Base-by-base conservation (phyloP, 2,329 filamentous ascomycete species). In the Penicillium sp. region DNA sequence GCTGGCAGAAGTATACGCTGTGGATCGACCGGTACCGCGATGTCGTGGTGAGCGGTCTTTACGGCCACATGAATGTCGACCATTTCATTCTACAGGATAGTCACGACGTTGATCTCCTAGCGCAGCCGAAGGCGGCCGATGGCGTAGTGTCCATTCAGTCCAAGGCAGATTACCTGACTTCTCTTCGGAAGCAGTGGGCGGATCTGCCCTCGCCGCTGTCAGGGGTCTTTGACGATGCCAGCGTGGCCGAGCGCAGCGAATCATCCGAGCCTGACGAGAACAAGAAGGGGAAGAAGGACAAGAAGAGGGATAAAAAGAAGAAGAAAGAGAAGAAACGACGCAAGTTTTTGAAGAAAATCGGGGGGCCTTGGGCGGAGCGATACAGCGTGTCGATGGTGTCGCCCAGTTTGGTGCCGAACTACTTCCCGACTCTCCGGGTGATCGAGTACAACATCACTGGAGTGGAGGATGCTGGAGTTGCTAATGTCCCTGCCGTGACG, bases 31-130 rank as follows among this genome's bases (percentile, higher is more conserved):
- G 94, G 63, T 98, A 89, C 65, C 85, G 93, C 21, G 93, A 98
- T 63, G 84, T 98, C 25, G 76, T 98, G 14, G 76, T 90, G 14
- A 81, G 79, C 9, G 81, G 81, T 17, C 60, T 94, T 4, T 98
- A 86, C 59, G 93, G 91, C 1, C 93, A 98, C 63, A 97, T 98
- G 93, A 98, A 98, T 59, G 86, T 96, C 50, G 93, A 98, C 57
- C 93, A 98, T 64, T 98, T 98, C 66, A 78, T 97, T 59, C 71
- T 98, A 11, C 87, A 95, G 56, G 91, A 97, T 62, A 87, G 82
- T 41, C 75, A 85, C 27, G 79, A 94, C 1, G 75, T 96, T 38
- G 76, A 86, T 45, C 75, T 88, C 17, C n/a, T n/a, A n/a, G 67
- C 63, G 7, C 31, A 31, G 7, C 21, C 50, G 23, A 37, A 38